Base-by-base conservation (phyloP, 768 basidiomycete species). In the Mycena indigotica region DNA sequence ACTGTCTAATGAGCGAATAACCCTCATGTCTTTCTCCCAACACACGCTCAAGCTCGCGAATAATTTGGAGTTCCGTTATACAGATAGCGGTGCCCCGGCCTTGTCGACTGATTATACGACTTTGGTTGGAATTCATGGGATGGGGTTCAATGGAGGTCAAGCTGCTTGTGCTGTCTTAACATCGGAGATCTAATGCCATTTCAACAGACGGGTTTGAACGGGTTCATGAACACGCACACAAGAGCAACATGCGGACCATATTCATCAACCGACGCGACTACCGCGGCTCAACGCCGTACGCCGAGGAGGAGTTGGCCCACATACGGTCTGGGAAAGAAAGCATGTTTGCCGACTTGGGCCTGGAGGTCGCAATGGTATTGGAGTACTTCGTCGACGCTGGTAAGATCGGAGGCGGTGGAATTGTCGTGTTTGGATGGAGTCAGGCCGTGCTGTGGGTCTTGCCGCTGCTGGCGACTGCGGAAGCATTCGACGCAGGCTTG, bases 351-450 rank as follows among this genome's bases (percentile, higher is more conserved):
- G n/a, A n/a, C n/a, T n/a, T n/a, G n/a, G n/a, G n/a, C n/a, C n/a
- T n/a, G n/a, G n/a, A n/a, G n/a, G n/a, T n/a, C n/a, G n/a, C n/a
- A n/a, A n/a, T n/a, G n/a, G n/a, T n/a, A n/a, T n/a, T n/a, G n/a
- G 49, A 28, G 13, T 38, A 45, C 13, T 52, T 57, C 29, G 19
- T 45, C 49, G 38, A 40, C 16, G 28, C 28, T 19, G 56, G 41
- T 8, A 21, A 8, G 15, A 21, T 44, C 41, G 30, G 21, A 40
- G 52, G 26, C 48, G 19, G 56, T 30, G 40, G 56, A 28, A 32
- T 57, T 8, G 40, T 45, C 19, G 29, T 57, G 17, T 41, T 57
- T 35, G 50, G 56, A n/a, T 51, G 56, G 56, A 39, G 49, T 32
- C 5, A 4, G 23, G 55, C 46, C 5, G 28, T 38, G 15, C 4